Percentiles rank a stretch among this genome's conserved stretches.
Evolutionary conservation across 345 rosid genomes (phyloP).

Genomic region (Turritis glabra): DNA sequence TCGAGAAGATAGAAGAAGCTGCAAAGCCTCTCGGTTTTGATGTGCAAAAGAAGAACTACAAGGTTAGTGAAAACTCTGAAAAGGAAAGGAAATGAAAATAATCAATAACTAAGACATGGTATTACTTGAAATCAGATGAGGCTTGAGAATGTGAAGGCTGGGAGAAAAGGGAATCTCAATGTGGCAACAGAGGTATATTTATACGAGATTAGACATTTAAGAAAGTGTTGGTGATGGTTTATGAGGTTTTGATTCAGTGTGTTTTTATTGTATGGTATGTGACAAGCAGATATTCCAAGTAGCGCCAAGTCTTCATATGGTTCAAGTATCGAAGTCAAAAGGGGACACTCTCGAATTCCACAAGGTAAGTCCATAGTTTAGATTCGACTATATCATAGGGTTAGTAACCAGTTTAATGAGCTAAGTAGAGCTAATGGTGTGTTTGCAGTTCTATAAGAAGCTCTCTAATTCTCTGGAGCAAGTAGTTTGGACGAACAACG

Average conservation of each 20-base stretch:
- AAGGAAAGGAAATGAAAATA: not conserved
- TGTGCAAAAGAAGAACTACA: conserved; percentile 89
- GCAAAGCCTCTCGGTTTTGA: conserved; percentile 94
- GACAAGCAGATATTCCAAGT: conserved; percentile 80
- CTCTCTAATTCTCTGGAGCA: conserved; percentile 78
- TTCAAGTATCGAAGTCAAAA: conserved; percentile 87
- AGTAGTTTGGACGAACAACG: conserved; percentile 94
- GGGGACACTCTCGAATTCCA: conserved; percentile 98
- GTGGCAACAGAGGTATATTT: conserved; percentile 75
- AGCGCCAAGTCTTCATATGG: conserved; percentile 94
- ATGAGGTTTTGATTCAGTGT: not conserved
- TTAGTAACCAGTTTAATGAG: not conserved
- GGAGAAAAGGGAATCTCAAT: conserved; percentile 92
- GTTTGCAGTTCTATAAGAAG: conserved; percentile 80
- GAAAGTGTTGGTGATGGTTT: conserved; percentile 4
- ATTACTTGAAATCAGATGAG: conserved; percentile 56
- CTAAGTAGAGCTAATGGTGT: conserved; percentile 6
- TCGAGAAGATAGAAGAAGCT: conserved; percentile 82
- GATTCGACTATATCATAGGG: not conserved
- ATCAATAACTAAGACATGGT: not conserved
- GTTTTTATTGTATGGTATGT: conserved; percentile 9
- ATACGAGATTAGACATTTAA: not conserved
- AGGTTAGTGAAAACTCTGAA: conserved; percentile 46
- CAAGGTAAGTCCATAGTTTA: conserved; percentile 51
- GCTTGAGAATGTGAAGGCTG: conserved; percentile 87